phyloP scores from a whole-genome alignment of 1,284 basidiomycete genomes.

The Abortiporus biennis region DNA sequence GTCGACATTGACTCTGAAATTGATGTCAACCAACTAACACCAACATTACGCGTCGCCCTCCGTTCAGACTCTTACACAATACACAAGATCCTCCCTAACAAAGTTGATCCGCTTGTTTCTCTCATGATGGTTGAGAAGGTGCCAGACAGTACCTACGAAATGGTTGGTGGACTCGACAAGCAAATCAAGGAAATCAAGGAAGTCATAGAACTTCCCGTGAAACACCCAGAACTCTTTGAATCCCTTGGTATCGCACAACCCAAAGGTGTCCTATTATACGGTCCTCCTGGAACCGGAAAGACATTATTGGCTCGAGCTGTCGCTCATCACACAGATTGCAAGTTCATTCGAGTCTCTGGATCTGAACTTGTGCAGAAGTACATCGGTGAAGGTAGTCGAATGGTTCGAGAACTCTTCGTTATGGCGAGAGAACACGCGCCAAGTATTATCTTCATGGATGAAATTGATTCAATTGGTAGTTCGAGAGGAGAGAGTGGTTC shows the following conservation, averaged over 20 bases:
- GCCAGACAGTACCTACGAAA: slow-evolving; percentile 98
- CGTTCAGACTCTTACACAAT: slow-evolving; percentile 95
- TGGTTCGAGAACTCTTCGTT: slow-evolving; percentile 97
- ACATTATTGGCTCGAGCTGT: slow-evolving; percentile 91
- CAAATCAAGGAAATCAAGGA: slow-evolving; percentile 99
- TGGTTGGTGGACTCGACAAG: slow-evolving; percentile 98
- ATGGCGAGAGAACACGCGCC: slow-evolving; percentile 99
- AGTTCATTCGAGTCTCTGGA: slow-evolving; percentile 95
- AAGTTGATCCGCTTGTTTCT: slow-evolving; percentile 92
- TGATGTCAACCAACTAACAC: slow-evolving; percentile 75
- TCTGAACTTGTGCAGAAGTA: slow-evolving; percentile 98
- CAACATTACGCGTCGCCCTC: slow-evolving; percentile 89
- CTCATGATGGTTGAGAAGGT: slow-evolving; percentile 99
- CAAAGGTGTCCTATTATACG: slow-evolving; percentile 94
- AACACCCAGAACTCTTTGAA: slow-evolving; percentile 97
- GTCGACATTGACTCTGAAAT: slow-evolving; percentile 93
- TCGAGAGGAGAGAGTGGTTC: slow-evolving; percentile 88
- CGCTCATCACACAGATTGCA: slow-evolving; percentile 97
- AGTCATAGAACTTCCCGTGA: slow-evolving; percentile 97
- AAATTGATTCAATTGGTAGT: slow-evolving; percentile 97
- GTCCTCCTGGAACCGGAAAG: slow-evolving; percentile 97
- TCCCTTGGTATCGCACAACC: slow-evolving; percentile 96
- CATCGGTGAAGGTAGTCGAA: slow-evolving; percentile 94
- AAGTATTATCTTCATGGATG: slow-evolving; percentile 99
- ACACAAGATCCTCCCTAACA: slow-evolving; percentile 92